Conservation (phyloP, 225 moss, liverwort and hornwort genomes). For the Physcomitrellopsis africana region DNA sequence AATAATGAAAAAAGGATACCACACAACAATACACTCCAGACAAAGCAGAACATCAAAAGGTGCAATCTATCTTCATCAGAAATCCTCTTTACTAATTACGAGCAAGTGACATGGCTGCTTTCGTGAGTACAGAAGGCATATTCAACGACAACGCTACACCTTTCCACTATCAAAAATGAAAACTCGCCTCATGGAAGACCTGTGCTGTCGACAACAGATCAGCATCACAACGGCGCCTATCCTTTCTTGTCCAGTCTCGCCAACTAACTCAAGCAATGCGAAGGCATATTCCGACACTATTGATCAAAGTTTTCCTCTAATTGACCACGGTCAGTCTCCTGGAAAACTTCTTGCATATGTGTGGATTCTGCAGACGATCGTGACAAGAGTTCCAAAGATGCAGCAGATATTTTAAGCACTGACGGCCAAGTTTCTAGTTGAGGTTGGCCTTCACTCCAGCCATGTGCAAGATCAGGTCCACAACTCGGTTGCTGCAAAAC, state of each 20-base stretch:
- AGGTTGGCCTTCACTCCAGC: conserved; percentile 65
- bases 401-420: too few relatives aligned
- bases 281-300: conserved; percentile 27
- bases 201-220: conserved; percentile 26
- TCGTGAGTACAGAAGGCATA: conserved; percentile 13
- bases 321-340: background rate
- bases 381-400: too few relatives aligned
- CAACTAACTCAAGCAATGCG: background rate
- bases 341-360: background rate
- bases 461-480: conserved; percentile 86
- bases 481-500: conserved; percentile 72
- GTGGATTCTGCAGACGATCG: too few relatives aligned
- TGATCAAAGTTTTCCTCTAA: conserved; percentile 27
- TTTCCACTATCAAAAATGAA: conserved; percentile 46
- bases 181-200: conserved; percentile 25
- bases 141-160: conserved; percentile 23
- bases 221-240: conserved; percentile 19
- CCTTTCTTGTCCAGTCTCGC: conserved; percentile 16
- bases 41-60: too few relatives aligned
- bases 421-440: conserved; percentile 29
- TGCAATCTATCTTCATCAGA: too few relatives aligned
- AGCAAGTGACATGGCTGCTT: conserved; percentile 4
- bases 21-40: too few relatives aligned
- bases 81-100: background rate
- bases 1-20: too few relatives aligned